phyloP scores from a whole-genome alignment of 2,329 filamentous ascomycete species.

The Microcyclospora tardicrescens region DNA sequence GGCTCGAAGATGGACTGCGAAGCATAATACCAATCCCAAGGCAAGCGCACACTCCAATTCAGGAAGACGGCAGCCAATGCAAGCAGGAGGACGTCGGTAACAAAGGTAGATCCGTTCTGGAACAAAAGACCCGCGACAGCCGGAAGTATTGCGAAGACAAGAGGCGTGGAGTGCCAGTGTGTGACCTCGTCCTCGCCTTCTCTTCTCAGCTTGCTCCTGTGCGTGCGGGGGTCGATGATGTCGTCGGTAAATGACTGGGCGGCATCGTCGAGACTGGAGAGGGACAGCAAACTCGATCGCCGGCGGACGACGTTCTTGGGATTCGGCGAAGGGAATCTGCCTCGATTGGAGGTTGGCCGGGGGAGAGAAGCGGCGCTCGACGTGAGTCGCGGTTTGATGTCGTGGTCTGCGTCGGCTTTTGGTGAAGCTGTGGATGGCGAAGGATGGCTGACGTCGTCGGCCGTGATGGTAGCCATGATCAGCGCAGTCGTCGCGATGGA shows the following conservation, averaged over 20 bases:
- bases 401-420: no score
- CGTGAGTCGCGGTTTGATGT: no score
- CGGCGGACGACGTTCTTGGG: conserved; percentile 31
- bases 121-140: conserved; percentile 77
- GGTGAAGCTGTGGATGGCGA: no score
- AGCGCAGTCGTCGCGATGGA: no score
- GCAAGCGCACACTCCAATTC: conserved; percentile 81
- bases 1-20: conserved; percentile 27
- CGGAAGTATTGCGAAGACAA: conserved; percentile 73
- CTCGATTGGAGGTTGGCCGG: no score
- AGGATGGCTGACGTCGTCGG: no score
- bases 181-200: conserved; percentile 42
- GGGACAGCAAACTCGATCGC: conserved; percentile 67
- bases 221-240: conserved; percentile 42
- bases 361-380: no score
- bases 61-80: conserved; percentile 72
- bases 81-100: conserved; percentile 75
- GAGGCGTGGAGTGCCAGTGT: conserved; percentile 65
- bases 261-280: conserved; percentile 58
- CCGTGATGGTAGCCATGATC: no score
- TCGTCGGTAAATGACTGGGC: conserved; percentile 55
- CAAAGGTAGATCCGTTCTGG: conserved; percentile 66
- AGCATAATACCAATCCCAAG: conserved; percentile 55
- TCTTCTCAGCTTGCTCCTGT: conserved; percentile 16
- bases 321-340: no score